Conservation (phyloP, 1,284 basidiomycete species). For the Microbotryum saponariae region DNA sequence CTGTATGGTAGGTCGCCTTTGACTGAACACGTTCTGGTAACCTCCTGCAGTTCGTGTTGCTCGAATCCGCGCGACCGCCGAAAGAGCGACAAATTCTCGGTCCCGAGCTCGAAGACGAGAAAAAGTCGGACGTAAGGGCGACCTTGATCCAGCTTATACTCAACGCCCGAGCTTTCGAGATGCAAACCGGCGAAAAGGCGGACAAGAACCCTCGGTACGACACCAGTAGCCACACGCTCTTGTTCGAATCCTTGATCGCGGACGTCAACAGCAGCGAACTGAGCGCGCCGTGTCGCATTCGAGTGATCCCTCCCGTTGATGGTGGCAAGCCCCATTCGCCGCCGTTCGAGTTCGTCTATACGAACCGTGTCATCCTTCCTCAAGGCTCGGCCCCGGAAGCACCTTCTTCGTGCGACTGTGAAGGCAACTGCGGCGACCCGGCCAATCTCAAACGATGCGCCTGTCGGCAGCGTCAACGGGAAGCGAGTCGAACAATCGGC, state of each 20-base stretch:
- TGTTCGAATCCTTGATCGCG: conserved; percentile 15
- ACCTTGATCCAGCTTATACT: conserved; percentile 4
- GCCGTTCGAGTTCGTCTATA: conserved; percentile 25
- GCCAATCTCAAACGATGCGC: conserved; percentile 11
- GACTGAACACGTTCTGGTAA: background rate
- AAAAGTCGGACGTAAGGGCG: background rate
- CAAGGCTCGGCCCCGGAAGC: conserved; percentile 12
- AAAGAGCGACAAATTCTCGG: conserved; percentile 11
- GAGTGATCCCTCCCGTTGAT: conserved; percentile 7
- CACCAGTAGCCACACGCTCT: conserved; percentile 1
- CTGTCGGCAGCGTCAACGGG: conserved; percentile 16
- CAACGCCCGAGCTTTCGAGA: no score
- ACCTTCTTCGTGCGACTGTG: conserved; percentile 22
- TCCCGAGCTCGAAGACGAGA: conserved; percentile 15
- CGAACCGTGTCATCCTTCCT: conserved; percentile 20
- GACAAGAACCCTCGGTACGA: background rate
- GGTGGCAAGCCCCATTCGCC: conserved; percentile 5
- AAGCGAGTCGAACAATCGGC: background rate
- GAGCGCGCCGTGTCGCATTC: background rate
- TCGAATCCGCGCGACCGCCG: background rate
- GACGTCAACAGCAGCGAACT: conserved; percentile 11
- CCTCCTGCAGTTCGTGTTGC: background rate
- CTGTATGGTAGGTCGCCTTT: background rate
- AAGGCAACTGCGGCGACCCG: conserved; percentile 13
- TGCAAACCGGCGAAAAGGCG: background rate